Evolutionary conservation across 345 rosid species (phyloP), one percentile per base, ranked within the genome.

Genomic region (Ricinus communis): DNA sequence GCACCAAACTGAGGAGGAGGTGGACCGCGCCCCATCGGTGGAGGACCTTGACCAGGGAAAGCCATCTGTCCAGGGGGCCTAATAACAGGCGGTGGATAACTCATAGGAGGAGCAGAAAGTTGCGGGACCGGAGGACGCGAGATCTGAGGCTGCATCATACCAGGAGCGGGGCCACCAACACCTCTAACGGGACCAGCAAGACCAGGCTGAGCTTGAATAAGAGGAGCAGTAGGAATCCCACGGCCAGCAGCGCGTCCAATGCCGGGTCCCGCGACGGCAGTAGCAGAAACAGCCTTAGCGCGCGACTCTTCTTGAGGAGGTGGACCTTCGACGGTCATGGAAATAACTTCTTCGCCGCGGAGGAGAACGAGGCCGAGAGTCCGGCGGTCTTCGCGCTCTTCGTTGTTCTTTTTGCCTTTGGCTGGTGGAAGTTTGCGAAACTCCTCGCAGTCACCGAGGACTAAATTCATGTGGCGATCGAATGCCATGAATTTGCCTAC

Each of bases 401-500:
- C 93, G 58, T 86, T 90, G 62, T 55, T 80, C 80, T 87, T 85
- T 85, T 87, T 89, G 25, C 97, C 98, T 78, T 94, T 94, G 4
- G 88, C 87, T 0, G 96, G 98, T 1, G 97, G 98, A 4, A 94
- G 93, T 84, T 91, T 94, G 8, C 98, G 93, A 71, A 94, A 94
- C 89, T 94, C 98, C 75, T 94, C 97, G 79, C 97, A 91, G 79
- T 94, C 99, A 5, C 99, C 97, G 60, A 94, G 90, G 19, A 90
- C 98, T 69, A 94, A 95, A 71, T 94, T 94, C 98, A 94, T 94
- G 82, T 94, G 97, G 43, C 99, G 96, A 66, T 94, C 99, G 78
- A 94, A 94, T 66, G 97, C 99, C 99, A 94, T 94, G 85, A 94
- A 94, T 70, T 94, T 94, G 25, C 99, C 99, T 0, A 94, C 91